Base-by-base conservation (phyloP, 1,284 basidiomycete genomes). In the Cerioporus squamosus region DNA sequence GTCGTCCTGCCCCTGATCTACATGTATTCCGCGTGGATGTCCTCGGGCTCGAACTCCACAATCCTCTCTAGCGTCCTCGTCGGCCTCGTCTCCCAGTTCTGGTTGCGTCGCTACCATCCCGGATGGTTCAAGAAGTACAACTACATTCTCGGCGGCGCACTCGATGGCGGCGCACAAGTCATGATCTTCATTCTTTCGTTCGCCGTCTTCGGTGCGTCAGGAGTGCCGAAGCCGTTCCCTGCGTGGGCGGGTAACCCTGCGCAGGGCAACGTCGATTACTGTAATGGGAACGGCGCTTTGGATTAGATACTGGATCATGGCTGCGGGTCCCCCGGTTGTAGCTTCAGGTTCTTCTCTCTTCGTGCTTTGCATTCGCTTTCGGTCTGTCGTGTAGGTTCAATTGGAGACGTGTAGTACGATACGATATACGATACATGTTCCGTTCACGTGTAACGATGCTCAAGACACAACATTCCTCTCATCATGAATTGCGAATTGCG, bases 101-200 rank as follows among this genome's bases (percentile, higher is more conserved):
- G 81, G 80, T 66, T 87, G n/a, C 74, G 86, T 51, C 76, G 73
- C 45, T 80, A 82, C 56, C 80, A 85, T 60, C 86, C 86, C 3
- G 67, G 74, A 15, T 67, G 77, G 79, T 87, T 84, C 71, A 72
- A 79, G 67, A 83, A 86, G 69, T 88, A 88, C 73, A 90, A 88
- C 72, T 90, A 87, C 66, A 79, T 91, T 54, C 73, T 89, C 1
- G 85, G 84, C 40, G 87, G 85, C 26, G 87, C 85, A 3, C 72
- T 88, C 38, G 88, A 90, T 65, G 88, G 87, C 38, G 88, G 87
- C 15, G 82, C 85, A 7, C 85, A 89, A 66, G 77, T 86, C 46
- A 85, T 88, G 79, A 79, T 86, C 29, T 88, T 90, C 67, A 76
- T 90, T 29, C 74, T 88, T 8, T 86, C 84, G 5, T 88, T 89